Conservation (phyloP, 192 early-diverging fungal species). For the Coemansia reversa region DNA sequence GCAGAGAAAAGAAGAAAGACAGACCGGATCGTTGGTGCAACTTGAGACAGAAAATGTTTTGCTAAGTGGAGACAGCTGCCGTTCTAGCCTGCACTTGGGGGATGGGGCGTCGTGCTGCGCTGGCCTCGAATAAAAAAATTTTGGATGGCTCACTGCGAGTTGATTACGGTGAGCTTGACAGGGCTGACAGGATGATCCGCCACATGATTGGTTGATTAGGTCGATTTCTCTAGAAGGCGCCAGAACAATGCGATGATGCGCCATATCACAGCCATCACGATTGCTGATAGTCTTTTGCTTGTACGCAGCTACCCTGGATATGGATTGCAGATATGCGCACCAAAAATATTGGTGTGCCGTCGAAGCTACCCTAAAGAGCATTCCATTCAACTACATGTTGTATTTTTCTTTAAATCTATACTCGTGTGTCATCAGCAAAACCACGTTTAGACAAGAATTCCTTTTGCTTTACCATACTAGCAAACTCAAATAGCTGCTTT, state of each 20-base stretch:
- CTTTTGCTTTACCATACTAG: no score
- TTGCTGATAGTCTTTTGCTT: no score
- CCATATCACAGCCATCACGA: slow-evolving; percentile 4
- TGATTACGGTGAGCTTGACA: slow-evolving; percentile 21
- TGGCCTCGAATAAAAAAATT: slow-evolving; percentile 1
- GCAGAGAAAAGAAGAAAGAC: slow-evolving; percentile 1
- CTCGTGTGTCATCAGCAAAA: no score
- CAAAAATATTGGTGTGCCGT: no score
- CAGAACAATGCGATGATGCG: slow-evolving; percentile 16
- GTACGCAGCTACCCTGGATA: no score
- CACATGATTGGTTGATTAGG: slow-evolving; percentile 28
- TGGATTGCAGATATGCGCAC: no score
- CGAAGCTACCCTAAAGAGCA: no score
- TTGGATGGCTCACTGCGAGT: background rate
- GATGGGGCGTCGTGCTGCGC: no score
- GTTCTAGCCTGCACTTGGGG: background rate
- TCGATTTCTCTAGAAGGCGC: background rate
- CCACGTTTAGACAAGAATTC: no score
- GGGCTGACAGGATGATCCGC: slow-evolving; percentile 6
- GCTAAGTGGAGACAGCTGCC: background rate
- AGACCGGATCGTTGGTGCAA: background rate
- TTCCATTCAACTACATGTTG: no score
- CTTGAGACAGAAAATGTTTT: slow-evolving; percentile 1
- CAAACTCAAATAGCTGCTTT: no score
- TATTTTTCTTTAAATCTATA: no score